Conservation (phyloP, 129 eudicot species). For the Tagetes erecta region DNA sequence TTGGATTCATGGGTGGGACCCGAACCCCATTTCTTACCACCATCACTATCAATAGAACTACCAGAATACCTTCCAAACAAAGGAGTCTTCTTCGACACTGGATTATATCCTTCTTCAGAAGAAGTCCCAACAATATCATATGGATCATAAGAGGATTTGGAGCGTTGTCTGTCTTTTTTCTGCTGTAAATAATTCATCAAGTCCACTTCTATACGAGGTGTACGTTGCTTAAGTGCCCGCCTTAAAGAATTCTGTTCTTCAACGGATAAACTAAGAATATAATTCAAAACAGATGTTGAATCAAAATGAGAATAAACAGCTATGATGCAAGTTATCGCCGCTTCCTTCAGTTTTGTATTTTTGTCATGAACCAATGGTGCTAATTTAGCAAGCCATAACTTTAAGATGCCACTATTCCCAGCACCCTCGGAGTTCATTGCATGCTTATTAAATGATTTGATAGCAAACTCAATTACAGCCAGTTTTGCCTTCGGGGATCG, state of each 20-base stretch:
- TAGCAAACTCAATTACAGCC: conserved; percentile 89
- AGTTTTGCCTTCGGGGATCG: conserved; percentile 93
- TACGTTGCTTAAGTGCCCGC: conserved; percentile 85
- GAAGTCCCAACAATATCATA: conserved; percentile 82
- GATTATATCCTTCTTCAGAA: conserved; percentile 82
- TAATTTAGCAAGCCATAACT: conserved; percentile 91
- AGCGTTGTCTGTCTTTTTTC: conserved; percentile 83
- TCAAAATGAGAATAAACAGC: conserved; percentile 89
- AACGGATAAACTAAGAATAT: conserved; percentile 81
- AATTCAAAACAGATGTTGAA: conserved; percentile 70
- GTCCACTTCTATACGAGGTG: conserved; percentile 98
- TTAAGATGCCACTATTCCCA: conserved; percentile 70
- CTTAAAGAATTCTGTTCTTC: conserved; percentile 93
- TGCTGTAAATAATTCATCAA: conserved; percentile 90
- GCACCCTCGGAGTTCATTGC: conserved; percentile 75
- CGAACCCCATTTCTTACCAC: conserved; percentile 77
- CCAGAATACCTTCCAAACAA: conserved; percentile 77
- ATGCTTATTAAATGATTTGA: conserved; percentile 79
- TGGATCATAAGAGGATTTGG: conserved; percentile 78
- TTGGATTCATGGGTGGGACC: conserved; percentile 55
- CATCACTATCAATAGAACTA: conserved; percentile 78
- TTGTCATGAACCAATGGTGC: conserved; percentile 85
- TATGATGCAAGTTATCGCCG: conserved; percentile 80
- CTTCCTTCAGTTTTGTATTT: conserved; percentile 84
- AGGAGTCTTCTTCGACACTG: conserved; percentile 64